Evolutionary conservation across 1,284 basidiomycete species (phyloP).

Genomic region (Leucoagaricus sp.): DNA sequence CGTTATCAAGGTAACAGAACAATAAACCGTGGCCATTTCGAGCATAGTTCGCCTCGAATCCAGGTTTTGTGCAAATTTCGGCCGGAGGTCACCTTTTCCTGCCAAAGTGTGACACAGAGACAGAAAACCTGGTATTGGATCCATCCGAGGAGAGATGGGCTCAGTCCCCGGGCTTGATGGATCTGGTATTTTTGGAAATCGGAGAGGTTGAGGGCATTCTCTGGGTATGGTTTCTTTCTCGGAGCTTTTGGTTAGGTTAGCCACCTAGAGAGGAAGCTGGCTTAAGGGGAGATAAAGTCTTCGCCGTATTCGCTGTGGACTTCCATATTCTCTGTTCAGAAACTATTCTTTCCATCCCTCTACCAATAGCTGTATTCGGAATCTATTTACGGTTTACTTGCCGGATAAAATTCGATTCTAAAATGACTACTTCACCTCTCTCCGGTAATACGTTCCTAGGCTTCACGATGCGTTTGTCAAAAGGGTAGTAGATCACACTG

Average conservation of each 20-base stretch:
- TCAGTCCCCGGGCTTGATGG: constrained; percentile 10
- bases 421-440: background rate
- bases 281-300: constrained; percentile 8
- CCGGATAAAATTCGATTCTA: constrained; percentile 5
- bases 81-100: background rate
- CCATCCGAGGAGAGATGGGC: constrained; percentile 7
- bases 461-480: background rate
- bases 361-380: background rate
- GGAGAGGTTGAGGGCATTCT: constrained; percentile 3
- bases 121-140: background rate
- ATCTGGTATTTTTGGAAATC: constrained; percentile 15
- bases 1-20: constrained; percentile 12
- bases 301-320: background rate
- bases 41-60: background rate
- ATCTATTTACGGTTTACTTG: background rate
- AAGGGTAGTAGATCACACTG: background rate
- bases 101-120: constrained; percentile 14
- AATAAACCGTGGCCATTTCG: constrained; percentile 8
- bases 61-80: background rate
- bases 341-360: background rate
- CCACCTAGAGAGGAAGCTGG: constrained; percentile 6
- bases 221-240: constrained; percentile 8
- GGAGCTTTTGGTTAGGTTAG: constrained; percentile 6
- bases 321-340: constrained; percentile 2
- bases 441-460: background rate